Conservation (phyloP, 2,329 filamentous ascomycete species). For the Cytospora mali region DNA sequence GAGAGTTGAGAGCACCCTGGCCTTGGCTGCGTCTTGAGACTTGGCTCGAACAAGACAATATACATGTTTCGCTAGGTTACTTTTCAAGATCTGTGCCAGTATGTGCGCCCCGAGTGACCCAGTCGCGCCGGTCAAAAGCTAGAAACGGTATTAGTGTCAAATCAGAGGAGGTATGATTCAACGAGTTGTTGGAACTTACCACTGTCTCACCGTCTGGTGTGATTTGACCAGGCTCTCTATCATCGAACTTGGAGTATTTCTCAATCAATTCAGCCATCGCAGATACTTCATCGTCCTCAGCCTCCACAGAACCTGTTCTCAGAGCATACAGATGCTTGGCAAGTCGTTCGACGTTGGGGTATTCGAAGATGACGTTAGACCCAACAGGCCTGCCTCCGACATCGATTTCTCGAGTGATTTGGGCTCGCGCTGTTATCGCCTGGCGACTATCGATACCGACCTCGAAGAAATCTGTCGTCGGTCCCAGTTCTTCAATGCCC, state of each 20-base stretch:
- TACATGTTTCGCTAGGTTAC: conserved; percentile 56
- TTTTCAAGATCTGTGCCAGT: conserved; percentile 58
- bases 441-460: conserved; percentile 36
- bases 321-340: conserved; percentile 33
- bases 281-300: conserved; percentile 34
- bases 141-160: neutral
- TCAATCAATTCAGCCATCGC: conserved; percentile 40
- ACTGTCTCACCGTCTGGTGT: conserved; percentile 37
- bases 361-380: conserved; percentile 38
- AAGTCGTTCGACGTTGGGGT: conserved; percentile 33
- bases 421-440: conserved; percentile 32
- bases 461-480: conserved; percentile 35
- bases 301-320: conserved; percentile 25
- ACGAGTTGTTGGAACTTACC: conserved; percentile 31
- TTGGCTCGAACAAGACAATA: conserved; percentile 53
- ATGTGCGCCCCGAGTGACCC: conserved; percentile 63
- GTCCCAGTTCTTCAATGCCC: conserved; percentile 15
- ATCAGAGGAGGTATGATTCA: too few species aligned
- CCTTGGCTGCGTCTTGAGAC: conserved; percentile 36
- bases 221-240: conserved; percentile 30
- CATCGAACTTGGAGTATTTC: conserved; percentile 42
- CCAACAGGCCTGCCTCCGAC: conserved; percentile 30
- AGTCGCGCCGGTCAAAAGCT: conserved; percentile 62
- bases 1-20: conserved; percentile 37
- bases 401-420: conserved; percentile 34